Evolutionary conservation across 2,329 filamentous ascomycete species (phyloP), one percentile per base, ranked within the genome.

Genomic region (Xylariomycetidae sp.): DNA sequence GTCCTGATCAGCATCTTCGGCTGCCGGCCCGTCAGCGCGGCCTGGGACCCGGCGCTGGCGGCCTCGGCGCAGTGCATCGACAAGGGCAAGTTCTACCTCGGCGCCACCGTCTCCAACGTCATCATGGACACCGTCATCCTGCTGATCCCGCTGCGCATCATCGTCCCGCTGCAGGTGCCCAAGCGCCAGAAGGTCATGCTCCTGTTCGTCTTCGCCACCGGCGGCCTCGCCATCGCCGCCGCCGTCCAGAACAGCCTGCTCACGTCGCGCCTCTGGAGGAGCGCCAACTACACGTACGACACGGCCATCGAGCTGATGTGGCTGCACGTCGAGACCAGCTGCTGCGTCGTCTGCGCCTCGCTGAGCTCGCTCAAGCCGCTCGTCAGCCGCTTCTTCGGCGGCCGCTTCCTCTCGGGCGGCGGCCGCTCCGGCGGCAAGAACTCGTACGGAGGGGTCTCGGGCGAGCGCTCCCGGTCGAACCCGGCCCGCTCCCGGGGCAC

Each of bases 121-220:
- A n/a, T 7, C 31, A 38, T 38, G 27, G 36, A 38, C 27, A 11
- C 26, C 19, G 19, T 34, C 22, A 34, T 38, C 5, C 10, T 38
- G n/a, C 4, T 38, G 6, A 7, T 38, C 6, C 36, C 36, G 22
- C 13, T 38, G 14, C 27, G 12, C 11, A 25, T 38, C 13, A 16
- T 38, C 10, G 14, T 31, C 6, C 36, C 31, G 5, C 27, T 38
- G 20, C 27, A 28, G 22, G 31, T 31, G 26, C 20, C 31, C 3
- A 3, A 20, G 3, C 31, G 31, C 5, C 36, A 27, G 22, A 38
- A 38, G 27, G n/a, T 27, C 5, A 30, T 31, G 3, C 22, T 38
- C 4, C 12, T 30, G 5, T 16, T 38, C 12, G 27, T 38, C 6
- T 38, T 38, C 15, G 31, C 31, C 5, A 31, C 27, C 11, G 36